phyloP scores from a whole-genome alignment of 1,139 yeast genomes.

The Taiozyma onychis region DNA sequence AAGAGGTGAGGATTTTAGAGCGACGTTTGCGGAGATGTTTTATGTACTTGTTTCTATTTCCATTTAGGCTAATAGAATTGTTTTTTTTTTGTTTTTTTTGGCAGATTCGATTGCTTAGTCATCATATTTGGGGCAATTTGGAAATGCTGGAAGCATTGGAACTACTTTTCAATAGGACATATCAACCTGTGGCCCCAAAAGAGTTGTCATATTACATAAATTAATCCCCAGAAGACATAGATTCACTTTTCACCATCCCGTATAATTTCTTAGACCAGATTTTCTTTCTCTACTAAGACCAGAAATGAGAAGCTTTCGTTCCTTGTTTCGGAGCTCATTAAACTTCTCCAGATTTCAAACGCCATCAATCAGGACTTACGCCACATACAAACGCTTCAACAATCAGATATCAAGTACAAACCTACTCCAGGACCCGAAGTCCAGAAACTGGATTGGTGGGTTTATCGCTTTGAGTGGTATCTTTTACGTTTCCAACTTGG shows the following conservation, averaged over 20 bases:
- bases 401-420: conserved; percentile 16
- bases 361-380: conserved; percentile 2
- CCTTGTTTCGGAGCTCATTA: background rate
- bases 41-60: background rate
- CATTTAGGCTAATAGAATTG: background rate
- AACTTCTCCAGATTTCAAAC: background rate
- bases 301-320: background rate
- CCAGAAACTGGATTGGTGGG: conserved; percentile 23
- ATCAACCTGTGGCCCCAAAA: no score
- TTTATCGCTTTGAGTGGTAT: conserved; percentile 33
- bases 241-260: no score
- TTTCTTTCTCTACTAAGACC: background rate
- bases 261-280: no score
- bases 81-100: no score
- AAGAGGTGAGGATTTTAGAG: background rate
- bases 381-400: conserved; percentile 27
- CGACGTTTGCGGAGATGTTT: background rate
- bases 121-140: background rate
- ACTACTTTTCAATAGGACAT: no score
- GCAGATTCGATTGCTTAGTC: background rate
- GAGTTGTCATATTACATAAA: background rate
- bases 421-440: conserved; percentile 20
- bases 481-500: conserved; percentile 59
- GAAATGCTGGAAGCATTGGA: no score
- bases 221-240: background rate